Percentiles rank a stretch among this genome's conserved stretches.
phyloP scores from a whole-genome alignment of 352 stramenopile genomes.

The Globisporangium uncinulatum region DNA sequence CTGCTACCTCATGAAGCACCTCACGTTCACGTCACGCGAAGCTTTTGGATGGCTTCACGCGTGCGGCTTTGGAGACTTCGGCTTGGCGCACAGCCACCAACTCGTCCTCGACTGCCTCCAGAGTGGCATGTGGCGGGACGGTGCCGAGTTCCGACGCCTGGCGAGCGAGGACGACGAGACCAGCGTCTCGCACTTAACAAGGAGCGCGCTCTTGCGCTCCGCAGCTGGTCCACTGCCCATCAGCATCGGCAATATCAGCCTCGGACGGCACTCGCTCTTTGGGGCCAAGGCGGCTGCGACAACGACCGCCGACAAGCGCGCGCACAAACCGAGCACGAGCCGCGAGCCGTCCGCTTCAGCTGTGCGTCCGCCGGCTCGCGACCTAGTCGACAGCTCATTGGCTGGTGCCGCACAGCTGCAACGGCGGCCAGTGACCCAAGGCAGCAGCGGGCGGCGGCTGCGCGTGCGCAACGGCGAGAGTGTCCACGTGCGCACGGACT shows the following conservation, averaged over 20 bases:
- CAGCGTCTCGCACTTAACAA: neutral
- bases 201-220: neutral
- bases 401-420: slow-evolving; percentile 9
- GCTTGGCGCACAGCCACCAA: slow-evolving; percentile 82
- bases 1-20: slow-evolving; percentile 98
- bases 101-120: slow-evolving; percentile 89
- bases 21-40: slow-evolving; percentile 91
- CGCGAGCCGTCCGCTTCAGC: neutral
- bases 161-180: slow-evolving; percentile 8
- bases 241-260: slow-evolving; percentile 59
- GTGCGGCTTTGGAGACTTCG: slow-evolving; percentile 86
- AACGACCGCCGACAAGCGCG: slow-evolving; percentile 11
- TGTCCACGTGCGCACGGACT: slow-evolving; percentile 27
- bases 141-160: slow-evolving; percentile 29
- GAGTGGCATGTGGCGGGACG: slow-evolving; percentile 60
- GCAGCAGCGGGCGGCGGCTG: slow-evolving; percentile 23
- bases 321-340: neutral
- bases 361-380: neutral
- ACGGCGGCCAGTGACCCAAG: slow-evolving; percentile 40
- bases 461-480: slow-evolving; percentile 20
- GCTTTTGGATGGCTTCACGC: slow-evolving; percentile 95
- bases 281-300: slow-evolving; percentile 23
- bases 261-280: slow-evolving; percentile 47
- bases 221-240: slow-evolving; percentile 23
- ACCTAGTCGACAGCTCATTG: neutral